Evolutionary conservation across 2,329 filamentous ascomycete species (phyloP).

Genomic region (Botrytis squamosa): DNA sequence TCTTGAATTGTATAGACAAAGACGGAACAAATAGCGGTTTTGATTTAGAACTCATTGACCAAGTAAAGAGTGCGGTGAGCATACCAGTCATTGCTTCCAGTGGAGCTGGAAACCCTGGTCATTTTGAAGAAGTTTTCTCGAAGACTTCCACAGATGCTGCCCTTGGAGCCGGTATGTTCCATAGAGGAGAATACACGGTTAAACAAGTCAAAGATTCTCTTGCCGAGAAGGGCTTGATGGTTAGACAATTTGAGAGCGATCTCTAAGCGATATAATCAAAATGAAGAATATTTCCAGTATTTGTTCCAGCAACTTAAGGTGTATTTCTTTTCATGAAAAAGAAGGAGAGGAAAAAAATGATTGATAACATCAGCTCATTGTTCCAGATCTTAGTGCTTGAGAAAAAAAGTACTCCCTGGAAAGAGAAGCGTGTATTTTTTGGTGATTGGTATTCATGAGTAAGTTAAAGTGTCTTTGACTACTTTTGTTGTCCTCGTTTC

Average conservation of each 20-base stretch:
- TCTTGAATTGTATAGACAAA: conserved; percentile 96
- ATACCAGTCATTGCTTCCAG: conserved; percentile 96
- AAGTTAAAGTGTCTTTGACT: no score
- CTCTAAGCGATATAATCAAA: conserved; percentile 17
- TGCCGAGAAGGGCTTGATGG: conserved; percentile 65
- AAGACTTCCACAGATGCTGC: conserved; percentile 88
- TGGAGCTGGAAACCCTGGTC: conserved; percentile 80
- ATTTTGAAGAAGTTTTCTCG: conserved; percentile 89
- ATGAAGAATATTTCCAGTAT: background rate
- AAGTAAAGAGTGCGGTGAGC: conserved; percentile 81
- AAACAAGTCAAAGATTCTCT: conserved; percentile 88
- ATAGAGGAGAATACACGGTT: conserved; percentile 92
- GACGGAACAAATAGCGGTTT: conserved; percentile 95
- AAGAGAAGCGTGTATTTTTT: background rate
- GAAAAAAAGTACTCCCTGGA: no score
- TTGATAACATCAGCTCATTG: no score
- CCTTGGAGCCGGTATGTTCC: conserved; percentile 95
- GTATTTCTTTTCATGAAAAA: background rate
- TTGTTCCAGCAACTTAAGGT: no score
- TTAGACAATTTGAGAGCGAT: conserved; percentile 69
- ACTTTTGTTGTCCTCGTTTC: no score
- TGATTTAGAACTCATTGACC: conserved; percentile 84
- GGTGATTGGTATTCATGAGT: no score
- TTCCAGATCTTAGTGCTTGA: background rate
- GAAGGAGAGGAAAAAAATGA: background rate